These are phyloP conservation scores for Leccinum variabile DNA, from an alignment of 1,284 basidiomycete genomes.

Conservation along the genomic window DNA sequence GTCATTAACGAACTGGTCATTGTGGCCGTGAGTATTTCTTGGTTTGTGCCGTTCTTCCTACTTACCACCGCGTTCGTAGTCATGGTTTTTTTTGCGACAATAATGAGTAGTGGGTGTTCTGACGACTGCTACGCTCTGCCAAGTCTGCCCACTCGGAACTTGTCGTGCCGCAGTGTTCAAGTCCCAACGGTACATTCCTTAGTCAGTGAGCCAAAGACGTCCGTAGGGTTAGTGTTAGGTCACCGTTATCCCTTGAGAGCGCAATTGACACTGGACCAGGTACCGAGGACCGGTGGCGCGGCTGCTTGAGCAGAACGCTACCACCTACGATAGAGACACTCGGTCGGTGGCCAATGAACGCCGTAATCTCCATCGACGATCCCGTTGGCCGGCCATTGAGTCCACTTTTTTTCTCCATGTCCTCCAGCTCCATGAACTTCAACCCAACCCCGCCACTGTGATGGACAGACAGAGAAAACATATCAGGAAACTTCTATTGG, in stretches of 20 bases:
- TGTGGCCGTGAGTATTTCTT: not conserved
- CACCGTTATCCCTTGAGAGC: not conserved
- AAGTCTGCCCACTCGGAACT: constrained; percentile 1
- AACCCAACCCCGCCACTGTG: not conserved
- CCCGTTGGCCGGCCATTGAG: not conserved
- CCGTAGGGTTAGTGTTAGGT: not conserved
- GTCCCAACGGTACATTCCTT: not conserved
- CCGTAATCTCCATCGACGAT: not conserved
- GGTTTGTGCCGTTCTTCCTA: not conserved
- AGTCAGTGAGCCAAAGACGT: not conserved
- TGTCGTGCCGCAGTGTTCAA: not conserved
- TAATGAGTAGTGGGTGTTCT: not conserved
- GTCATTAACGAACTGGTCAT: not conserved
- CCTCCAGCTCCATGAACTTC: too few relatives aligned
- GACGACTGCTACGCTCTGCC: constrained; percentile 2
- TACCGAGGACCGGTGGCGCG: not conserved
- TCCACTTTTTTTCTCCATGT: not conserved
- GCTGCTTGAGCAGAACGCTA: not conserved
- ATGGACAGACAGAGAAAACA: not conserved
- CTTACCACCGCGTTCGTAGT: not conserved
- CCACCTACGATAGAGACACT: not conserved
- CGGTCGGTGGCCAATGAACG: not conserved
- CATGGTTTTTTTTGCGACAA: constrained; percentile 1
- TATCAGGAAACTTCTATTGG: not conserved
- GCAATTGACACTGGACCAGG: not conserved